A percentile compares a stretch with the other conserved stretches of the same genome.
These are phyloP conservation scores for Rubroboletus pulcherrimus DNA, from an alignment of 768 basidiomycete species.

Conservation along the genomic window DNA sequence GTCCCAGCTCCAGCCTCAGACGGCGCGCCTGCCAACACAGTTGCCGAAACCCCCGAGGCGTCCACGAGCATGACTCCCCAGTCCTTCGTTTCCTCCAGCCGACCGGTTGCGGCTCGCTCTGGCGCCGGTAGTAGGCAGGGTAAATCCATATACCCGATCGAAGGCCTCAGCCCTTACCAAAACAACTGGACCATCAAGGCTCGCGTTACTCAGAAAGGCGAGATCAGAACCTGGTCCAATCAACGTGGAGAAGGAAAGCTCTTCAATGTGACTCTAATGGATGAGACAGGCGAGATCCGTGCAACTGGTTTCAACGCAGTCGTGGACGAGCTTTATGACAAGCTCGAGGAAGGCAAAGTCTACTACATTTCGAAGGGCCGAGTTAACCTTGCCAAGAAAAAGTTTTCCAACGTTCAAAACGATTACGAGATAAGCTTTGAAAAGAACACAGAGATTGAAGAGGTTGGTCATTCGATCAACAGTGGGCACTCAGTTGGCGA, in stretches of 20 bases:
- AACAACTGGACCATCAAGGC: constrained; percentile 99
- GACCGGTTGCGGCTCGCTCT: constrained; percentile 6
- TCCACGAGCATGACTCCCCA: constrained; percentile 32
- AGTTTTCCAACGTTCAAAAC: constrained; percentile 84
- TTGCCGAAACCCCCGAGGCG: constrained; percentile 21
- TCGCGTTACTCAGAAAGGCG: constrained; percentile 84
- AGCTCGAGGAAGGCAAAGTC: constrained; percentile 86
- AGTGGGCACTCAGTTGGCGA: constrained; percentile 1
- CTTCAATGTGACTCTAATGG: constrained; percentile 91
- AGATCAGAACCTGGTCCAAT: constrained; percentile 89
- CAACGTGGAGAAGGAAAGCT: constrained; percentile 89
- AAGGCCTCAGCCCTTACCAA: constrained; percentile 92
- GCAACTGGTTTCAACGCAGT: constrained; percentile 88
- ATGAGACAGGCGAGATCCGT: constrained; percentile 89
- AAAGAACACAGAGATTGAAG: constrained; percentile 77
- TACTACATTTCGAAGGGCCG: constrained; percentile 89
- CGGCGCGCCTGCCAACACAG: constrained; percentile 22
- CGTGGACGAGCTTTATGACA: constrained; percentile 80
- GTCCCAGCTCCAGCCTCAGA: constrained; percentile 36
- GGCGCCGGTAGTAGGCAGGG: constrained; percentile 16
- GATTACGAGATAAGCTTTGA: constrained; percentile 94
- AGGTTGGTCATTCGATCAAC: constrained; percentile 44
- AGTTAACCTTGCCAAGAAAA: constrained; percentile 95
- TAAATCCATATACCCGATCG: constrained; percentile 71
- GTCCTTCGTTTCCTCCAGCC: constrained; percentile 22